phyloP scores from a whole-genome alignment of 1,139 yeast species.

The Scheffersomyces parashehatae region DNA sequence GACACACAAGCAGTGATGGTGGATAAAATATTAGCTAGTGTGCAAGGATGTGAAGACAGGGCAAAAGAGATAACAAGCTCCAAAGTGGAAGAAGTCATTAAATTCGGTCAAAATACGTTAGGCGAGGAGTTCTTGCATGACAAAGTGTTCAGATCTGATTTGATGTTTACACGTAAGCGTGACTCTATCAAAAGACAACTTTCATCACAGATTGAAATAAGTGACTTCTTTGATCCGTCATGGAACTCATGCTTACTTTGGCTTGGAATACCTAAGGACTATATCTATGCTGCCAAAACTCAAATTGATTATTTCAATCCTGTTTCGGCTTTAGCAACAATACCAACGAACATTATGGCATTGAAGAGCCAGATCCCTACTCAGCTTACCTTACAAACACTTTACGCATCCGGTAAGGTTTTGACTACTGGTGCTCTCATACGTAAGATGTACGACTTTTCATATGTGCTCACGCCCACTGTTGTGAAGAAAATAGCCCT shows the following conservation, averaged over 20 bases:
- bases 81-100: conserved; percentile 63
- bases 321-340: conserved; percentile 28
- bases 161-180: conserved; percentile 79
- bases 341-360: conserved; percentile 33
- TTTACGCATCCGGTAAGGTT: conserved; percentile 46
- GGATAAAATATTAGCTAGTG: conserved; percentile 62
- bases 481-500: conserved; percentile 36
- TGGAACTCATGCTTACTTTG: conserved; percentile 54
- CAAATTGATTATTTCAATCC: conserved; percentile 40
- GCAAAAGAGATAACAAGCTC: conserved; percentile 63
- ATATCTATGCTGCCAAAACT: conserved; percentile 26
- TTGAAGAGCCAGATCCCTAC: conserved; percentile 39
- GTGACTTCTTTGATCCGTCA: conserved; percentile 80
- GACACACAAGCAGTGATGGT: conserved; percentile 71
- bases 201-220: conserved; percentile 56
- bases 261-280: conserved; percentile 42
- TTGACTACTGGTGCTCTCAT: conserved; percentile 45
- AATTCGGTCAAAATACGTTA: conserved; percentile 58
- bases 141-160: conserved; percentile 70
- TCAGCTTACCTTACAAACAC: conserved; percentile 43
- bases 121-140: conserved; percentile 63
- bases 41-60: conserved; percentile 61
- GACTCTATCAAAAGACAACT: conserved; percentile 65
- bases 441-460: conserved; percentile 30
- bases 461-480: conserved; percentile 29